These are phyloP conservation scores for Buxus sempervirens DNA, from an alignment of 164 flowering plant species.

Conservation along the genomic window DNA sequence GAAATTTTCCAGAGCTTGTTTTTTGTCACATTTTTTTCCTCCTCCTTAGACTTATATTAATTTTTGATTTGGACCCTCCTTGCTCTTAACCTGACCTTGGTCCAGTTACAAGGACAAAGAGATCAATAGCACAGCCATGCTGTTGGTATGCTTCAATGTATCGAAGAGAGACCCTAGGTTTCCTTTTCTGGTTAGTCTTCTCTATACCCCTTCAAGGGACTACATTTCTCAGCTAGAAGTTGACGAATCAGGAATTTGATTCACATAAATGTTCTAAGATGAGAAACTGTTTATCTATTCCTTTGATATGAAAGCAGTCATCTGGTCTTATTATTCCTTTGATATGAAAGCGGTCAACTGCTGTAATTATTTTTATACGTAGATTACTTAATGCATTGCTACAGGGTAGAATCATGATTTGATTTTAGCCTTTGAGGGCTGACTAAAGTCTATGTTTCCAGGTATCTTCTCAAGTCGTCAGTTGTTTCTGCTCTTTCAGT, in stretches of 20 bases:
- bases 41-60: too few relatives aligned
- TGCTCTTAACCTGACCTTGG: too few relatives aligned
- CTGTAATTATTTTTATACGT: too few relatives aligned
- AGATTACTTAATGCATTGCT: too few relatives aligned
- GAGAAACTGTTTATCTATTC: background rate
- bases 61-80: too few relatives aligned
- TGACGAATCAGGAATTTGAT: background rate
- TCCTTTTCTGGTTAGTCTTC: background rate
- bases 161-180: background rate
- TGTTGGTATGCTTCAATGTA: background rate
- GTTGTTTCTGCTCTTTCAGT: constrained; percentile 40
- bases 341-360: background rate
- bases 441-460: constrained; percentile 11
- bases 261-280: background rate
- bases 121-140: background rate
- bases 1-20: too few relatives aligned
- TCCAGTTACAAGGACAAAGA: too few relatives aligned
- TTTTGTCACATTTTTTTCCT: too few relatives aligned
- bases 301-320: background rate
- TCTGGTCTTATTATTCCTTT: background rate
- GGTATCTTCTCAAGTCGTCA: constrained; percentile 52
- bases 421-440: background rate
- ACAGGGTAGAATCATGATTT: too few relatives aligned
- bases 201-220: background rate
- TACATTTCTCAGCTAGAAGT: background rate